Evolutionary conservation across 495 filamentous ascomycete genomes (phyloP).

Genomic region (Aspergillus kassunensis): DNA sequence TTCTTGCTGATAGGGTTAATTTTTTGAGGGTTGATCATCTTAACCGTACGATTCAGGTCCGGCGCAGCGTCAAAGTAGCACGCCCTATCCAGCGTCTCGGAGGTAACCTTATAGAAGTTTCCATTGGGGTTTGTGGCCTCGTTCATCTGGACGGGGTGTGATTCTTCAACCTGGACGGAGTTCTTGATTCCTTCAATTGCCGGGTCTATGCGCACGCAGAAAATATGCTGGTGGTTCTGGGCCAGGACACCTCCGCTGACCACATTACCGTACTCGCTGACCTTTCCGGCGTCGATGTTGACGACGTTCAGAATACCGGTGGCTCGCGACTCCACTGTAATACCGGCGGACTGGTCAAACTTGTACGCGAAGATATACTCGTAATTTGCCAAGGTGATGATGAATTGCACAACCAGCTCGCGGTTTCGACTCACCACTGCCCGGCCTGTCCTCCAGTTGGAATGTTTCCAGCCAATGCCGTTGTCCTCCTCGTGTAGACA

Average conservation of each 20-base stretch:
- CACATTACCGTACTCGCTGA: constrained; percentile 69
- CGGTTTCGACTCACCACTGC: constrained; percentile 59
- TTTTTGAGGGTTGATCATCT: constrained; percentile 70
- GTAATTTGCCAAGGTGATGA: constrained; percentile 80
- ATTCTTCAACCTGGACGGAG: constrained; percentile 67
- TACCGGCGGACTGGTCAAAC: constrained; percentile 81
- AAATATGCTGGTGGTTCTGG: constrained; percentile 86
- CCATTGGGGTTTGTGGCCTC: constrained; percentile 75
- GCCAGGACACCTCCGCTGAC: constrained; percentile 84
- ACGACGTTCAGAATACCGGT: constrained; percentile 86
- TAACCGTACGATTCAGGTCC: constrained; percentile 67
- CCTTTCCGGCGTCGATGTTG: constrained; percentile 66
- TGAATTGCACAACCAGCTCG: constrained; percentile 67
- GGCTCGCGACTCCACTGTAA: constrained; percentile 77
- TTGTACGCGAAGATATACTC: constrained; percentile 86
- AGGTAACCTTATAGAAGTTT: constrained; percentile 65
- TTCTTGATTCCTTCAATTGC: constrained; percentile 73
- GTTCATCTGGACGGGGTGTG: constrained; percentile 67
- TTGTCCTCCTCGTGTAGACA: constrained; percentile 70
- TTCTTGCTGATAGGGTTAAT: constrained; percentile 71
- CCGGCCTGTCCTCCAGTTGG: constrained; percentile 64
- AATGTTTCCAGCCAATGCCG: constrained; percentile 69
- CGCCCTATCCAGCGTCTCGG: constrained; percentile 59
- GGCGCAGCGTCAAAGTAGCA: constrained; percentile 66
- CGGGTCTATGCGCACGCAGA: constrained; percentile 86